Evolutionary conservation across 345 rosid species (phyloP).

Genomic region (Boechera divaricarpa): DNA sequence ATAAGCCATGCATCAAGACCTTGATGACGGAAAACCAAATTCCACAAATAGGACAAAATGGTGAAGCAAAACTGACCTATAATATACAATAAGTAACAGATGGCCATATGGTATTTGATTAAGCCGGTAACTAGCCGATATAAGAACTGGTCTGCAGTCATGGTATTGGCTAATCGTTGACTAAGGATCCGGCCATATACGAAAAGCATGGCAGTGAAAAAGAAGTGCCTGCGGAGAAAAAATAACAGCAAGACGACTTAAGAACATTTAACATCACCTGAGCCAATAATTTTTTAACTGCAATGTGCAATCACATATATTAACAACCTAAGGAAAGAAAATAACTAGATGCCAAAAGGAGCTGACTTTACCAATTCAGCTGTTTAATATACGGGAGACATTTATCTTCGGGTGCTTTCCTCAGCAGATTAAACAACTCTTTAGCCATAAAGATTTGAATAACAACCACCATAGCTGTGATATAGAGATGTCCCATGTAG

Average conservation of each 20-base stretch:
- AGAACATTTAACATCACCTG: conserved; percentile 11
- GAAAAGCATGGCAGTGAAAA: conserved; percentile 96
- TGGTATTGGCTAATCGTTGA: conserved; percentile 89
- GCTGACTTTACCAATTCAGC: conserved; percentile 69
- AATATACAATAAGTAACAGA: conserved; percentile 86
- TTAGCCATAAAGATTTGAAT: conserved; percentile 93
- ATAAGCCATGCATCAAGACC: neutral
- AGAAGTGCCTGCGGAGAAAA: conserved; percentile 75
- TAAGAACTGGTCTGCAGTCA: conserved; percentile 78
- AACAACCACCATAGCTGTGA: conserved; percentile 96
- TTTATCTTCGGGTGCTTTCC: conserved; percentile 85
- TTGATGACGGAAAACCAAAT: neutral
- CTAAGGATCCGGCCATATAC: conserved; percentile 95
- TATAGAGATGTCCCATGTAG: conserved; percentile 96
- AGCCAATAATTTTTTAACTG: neutral
- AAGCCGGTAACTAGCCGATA: conserved; percentile 79
- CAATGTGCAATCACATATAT: neutral
- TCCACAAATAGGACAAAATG: neutral
- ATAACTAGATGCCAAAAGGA: neutral
- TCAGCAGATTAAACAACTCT: conserved; percentile 82
- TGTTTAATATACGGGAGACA: conserved; percentile 89
- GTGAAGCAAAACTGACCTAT: conserved; percentile 64
- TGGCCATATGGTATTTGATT: conserved; percentile 90
- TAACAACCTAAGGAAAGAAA: neutral
- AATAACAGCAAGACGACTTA: conserved; percentile 3